These are phyloP conservation scores for Erysimum cheiri DNA, from an alignment of 441 rosid genomes.

Conservation along the genomic window DNA sequence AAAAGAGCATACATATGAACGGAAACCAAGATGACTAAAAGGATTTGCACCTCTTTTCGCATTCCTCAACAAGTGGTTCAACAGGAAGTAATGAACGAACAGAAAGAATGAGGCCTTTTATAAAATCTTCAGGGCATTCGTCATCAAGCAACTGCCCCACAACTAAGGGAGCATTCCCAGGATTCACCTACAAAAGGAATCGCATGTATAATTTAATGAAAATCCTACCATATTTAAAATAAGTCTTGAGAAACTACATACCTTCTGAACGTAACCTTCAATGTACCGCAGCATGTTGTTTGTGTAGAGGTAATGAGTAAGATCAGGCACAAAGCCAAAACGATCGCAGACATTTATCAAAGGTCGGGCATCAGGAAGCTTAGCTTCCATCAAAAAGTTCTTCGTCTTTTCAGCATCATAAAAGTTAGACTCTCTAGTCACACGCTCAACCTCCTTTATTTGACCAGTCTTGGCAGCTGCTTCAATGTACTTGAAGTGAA, in stretches of 20 bases:
- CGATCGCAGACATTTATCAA: constrained; percentile 99
- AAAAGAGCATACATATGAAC: constrained; percentile 22
- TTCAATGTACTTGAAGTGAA: constrained; percentile 96
- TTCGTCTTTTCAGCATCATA: constrained; percentile 96
- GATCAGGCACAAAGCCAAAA: constrained; percentile 97
- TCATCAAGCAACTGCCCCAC: constrained; percentile 97
- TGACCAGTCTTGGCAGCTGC: constrained; percentile 99
- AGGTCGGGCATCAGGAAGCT: constrained; percentile 96
- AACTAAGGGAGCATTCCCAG: constrained; percentile 91
- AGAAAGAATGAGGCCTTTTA: constrained; percentile 94
- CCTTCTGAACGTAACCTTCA: constrained; percentile 99
- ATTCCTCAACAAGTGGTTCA: constrained; percentile 97
- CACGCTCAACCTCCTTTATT: constrained; percentile 98
- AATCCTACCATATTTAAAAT: constrained; percentile 2
- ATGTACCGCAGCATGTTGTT: constrained; percentile 99
- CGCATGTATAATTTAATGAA: constrained; percentile 17
- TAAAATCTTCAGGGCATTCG: constrained; percentile 93
- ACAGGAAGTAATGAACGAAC: constrained; percentile 99
- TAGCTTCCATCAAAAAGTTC: constrained; percentile 96
- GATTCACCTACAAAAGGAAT: constrained; percentile 77
- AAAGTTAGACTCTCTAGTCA: constrained; percentile 92
- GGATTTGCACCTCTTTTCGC: constrained; percentile 86
- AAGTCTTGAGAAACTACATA: constrained; percentile 39
- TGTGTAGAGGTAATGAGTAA: constrained; percentile 95
- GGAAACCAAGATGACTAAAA: constrained; percentile 13